Base-by-base conservation (phyloP, 306 rosid species). In the Begonia peltatifolia region DNA sequence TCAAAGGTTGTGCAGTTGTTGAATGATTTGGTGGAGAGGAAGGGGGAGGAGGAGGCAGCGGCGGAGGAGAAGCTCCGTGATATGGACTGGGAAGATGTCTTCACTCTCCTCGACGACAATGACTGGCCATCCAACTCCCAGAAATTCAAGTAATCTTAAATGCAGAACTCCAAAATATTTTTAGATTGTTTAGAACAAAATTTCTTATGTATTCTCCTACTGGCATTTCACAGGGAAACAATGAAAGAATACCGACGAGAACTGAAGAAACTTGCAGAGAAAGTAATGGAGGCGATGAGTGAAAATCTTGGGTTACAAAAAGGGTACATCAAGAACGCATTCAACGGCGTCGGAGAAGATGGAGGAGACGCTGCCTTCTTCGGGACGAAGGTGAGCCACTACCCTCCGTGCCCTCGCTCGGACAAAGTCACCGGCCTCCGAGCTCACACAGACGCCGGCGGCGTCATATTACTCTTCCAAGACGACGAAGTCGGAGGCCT, bases 391-490 rank as follows among this genome's bases (percentile, higher is more conserved):
- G 96, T 87, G 52, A 87, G 96, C 67, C 94, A 87, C 77, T 87
- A 87, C 81, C 96, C 96, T 3, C 84, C 96, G 0, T 83, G 94
- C 55, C 89, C 94, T 12, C 35, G 72, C 13, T 89, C 94, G 11
- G 87, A 80, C 73, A 68, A 71, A 6, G 87, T 76, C 55, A 76
- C 77, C 5, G 96, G 96, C 9, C 83, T 87, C 23, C 71, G 96
- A 64, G 89, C 94, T 44, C 96, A 87, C 79, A 87, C 96, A 0
- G 96, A 87, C 46, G 96, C 96, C 1, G 96, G 96, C n/a, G 96
- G 96, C 11, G 87, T 87, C 42, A 78, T 87, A 64, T 68, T 87
- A 13, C 87, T 87, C 3, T 80, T 76, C 82, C 96, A 87, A 74
- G 96, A 87, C 57, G 96, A 87, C 41, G 36, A 68, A 51, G 90